A percentile compares a stretch with the other conserved stretches of the same genome.
Conservation (phyloP, 371 early-diverging fungal species). For the Mucor indicus region DNA sequence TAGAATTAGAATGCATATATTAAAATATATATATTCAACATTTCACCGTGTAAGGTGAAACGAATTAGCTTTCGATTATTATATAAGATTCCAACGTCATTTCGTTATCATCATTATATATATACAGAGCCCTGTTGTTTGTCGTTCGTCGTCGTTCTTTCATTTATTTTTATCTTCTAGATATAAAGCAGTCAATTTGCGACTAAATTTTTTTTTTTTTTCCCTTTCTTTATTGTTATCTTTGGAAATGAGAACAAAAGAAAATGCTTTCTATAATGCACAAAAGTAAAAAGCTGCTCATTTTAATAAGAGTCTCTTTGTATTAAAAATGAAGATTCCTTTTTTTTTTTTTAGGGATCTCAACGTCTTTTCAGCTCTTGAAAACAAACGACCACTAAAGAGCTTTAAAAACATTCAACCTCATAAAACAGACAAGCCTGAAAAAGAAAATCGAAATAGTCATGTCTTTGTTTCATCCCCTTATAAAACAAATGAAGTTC, state of each 20-base stretch:
- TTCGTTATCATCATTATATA: too few species aligned
- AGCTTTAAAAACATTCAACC: background rate
- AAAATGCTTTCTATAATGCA: background rate
- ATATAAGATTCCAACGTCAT: too few species aligned
- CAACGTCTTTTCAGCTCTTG: background rate
- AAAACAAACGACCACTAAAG: background rate
- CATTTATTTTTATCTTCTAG: background rate
- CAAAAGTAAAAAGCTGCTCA: background rate
- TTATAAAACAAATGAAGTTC: background rate
- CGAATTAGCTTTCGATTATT: too few species aligned
- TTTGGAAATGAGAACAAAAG: too few species aligned
- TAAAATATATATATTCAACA: too few species aligned
- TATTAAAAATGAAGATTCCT: too few species aligned
- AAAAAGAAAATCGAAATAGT: constrained; percentile 2
- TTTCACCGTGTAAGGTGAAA: too few species aligned
- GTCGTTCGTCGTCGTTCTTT: background rate
- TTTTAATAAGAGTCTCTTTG: too few species aligned
- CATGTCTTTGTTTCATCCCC: constrained; percentile 4
- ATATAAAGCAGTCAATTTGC: background rate
- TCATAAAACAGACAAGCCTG: background rate
- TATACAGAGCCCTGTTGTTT: too few species aligned
- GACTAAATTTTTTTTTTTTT: background rate
- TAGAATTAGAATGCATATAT: too few species aligned
- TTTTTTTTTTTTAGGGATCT: too few species aligned
- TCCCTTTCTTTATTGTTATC: background rate